Evolutionary conservation across 2,329 filamentous ascomycete genomes (phyloP), one percentile per base, ranked within the genome.

Genomic region (Fusarium hostae): DNA sequence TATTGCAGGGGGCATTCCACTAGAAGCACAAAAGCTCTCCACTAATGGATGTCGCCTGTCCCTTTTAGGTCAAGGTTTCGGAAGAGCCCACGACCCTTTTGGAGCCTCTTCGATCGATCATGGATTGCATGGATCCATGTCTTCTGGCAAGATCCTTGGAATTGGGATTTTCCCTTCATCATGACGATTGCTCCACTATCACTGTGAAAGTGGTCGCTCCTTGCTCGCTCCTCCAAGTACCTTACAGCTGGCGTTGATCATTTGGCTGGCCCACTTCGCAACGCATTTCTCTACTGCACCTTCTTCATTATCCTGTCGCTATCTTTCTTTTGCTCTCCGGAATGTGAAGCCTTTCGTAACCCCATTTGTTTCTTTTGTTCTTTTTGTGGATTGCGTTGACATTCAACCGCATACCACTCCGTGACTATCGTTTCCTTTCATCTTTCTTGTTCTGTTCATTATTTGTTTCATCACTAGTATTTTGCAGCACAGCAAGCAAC

Each of bases 81-180:
- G 60, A 50, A 59, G 48, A 44, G 47, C 39, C 44, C 63, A 68
- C 51, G 63, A 57, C 59, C 59, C 63, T 72, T 55, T 45, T 28
- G 59, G 62, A 44, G 35, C 57, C 41, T 55, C 50, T 68, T 57
- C 22, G 37, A 32, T 57, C 22, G 37, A 32, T 62, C 40, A 43
- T 35, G 18, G 28, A 44, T 64, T 65, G 35, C 30, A 48, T 59
- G 47, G 47, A 24, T 50, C 47, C 47, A 34, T 47, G 45, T 10
- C 34, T 35, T 15, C 32, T 35, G 54, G 47, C 54, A 50, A 52
- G 67, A 71, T 71, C 67, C 68, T 71, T 73, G 63, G 71, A 73
- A 73, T 73, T 73, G 70, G 67, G 71, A 73, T 73, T 70, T 68
- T 71, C 63, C 54, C 57, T 63, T 57, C 59, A 73, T 73, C 63